A percentile compares a stretch with the other conserved stretches of the same genome.
phyloP scores from a whole-genome alignment of 306 rosid species.

The Fagus crenata region DNA sequence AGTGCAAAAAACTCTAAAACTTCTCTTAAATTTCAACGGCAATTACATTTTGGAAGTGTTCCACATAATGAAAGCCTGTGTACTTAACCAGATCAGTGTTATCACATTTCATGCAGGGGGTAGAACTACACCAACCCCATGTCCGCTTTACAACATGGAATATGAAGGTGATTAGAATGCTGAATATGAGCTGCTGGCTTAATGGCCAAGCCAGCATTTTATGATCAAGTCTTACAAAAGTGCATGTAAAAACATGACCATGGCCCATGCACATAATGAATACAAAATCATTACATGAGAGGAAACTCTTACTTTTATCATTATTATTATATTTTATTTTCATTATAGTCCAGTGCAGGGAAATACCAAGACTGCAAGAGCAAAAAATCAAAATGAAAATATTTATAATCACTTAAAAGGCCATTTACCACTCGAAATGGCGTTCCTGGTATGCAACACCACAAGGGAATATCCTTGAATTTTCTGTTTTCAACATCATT shows the following conservation, averaged over 20 bases:
- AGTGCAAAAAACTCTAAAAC: not conserved
- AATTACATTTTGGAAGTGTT: not conserved
- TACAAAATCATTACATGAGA: not conserved
- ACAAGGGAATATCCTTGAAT: constrained; percentile 63
- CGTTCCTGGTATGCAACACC: constrained; percentile 90
- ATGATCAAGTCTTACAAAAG: not conserved
- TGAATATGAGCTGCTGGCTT: constrained; percentile 21
- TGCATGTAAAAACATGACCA: not conserved
- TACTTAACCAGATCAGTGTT: not conserved
- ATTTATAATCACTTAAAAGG: constrained; percentile 24
- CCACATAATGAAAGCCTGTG: not conserved
- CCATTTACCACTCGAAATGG: constrained; percentile 84
- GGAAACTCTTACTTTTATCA: not conserved
- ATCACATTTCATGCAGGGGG: not conserved
- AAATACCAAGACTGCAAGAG: not conserved
- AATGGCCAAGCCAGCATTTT: constrained; percentile 25
- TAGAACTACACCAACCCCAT: constrained; percentile 2
- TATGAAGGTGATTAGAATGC: constrained; percentile 16
- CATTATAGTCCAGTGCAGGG: constrained; percentile 7
- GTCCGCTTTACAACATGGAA: not conserved
- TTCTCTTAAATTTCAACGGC: constrained; percentile 11
- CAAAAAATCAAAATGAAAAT: constrained; percentile 8
- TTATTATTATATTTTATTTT: too few relatives aligned
- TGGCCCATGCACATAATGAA: not conserved
- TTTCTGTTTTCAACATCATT: constrained; percentile 43